These are phyloP conservation scores for Urostyla sp. DNA, from an alignment of 73 alveolate genomes.

Conservation along the genomic window DNA sequence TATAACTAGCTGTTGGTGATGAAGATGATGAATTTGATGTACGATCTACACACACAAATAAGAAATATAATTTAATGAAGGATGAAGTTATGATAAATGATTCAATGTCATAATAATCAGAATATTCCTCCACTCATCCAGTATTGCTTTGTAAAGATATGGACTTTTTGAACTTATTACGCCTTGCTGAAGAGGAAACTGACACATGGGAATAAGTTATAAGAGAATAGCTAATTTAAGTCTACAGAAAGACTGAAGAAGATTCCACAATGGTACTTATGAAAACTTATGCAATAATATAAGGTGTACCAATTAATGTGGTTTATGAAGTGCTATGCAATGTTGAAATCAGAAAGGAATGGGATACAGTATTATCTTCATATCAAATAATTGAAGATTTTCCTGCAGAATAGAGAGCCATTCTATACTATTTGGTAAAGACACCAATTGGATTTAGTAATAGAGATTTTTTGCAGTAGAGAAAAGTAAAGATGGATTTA, in stretches of 20 bases:
- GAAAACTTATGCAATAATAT: conserved; percentile 58
- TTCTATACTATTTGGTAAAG: conserved; percentile 84
- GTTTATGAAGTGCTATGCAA: conserved; percentile 53
- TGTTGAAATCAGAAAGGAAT: conserved; percentile 33
- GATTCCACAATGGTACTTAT: conserved; percentile 59
- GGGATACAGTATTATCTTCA: conserved; percentile 70
- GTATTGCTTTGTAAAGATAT: conserved; percentile 1
- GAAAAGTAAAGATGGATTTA: conserved; percentile 85
- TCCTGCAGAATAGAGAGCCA: conserved; percentile 70
- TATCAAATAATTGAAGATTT: conserved; percentile 82
- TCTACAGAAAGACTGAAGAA: conserved; percentile 54
- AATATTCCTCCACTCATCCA: neutral
- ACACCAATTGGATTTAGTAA: conserved; percentile 85
- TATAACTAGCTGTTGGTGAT: too few relatives aligned
- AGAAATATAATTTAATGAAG: too few relatives aligned
- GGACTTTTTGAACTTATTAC: conserved; percentile 58
- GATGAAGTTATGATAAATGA: too few relatives aligned
- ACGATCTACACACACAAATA: too few relatives aligned
- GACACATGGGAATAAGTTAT: conserved; percentile 44
- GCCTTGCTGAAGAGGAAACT: conserved; percentile 41
- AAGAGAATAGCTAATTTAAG: conserved; percentile 1
- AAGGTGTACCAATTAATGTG: conserved; percentile 23
- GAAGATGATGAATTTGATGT: too few relatives aligned
- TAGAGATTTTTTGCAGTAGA: conserved; percentile 91
- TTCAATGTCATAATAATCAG: too few relatives aligned